Base-by-base conservation (phyloP, 1,284 basidiomycete genomes). In the Chondrostereum purpureum region DNA sequence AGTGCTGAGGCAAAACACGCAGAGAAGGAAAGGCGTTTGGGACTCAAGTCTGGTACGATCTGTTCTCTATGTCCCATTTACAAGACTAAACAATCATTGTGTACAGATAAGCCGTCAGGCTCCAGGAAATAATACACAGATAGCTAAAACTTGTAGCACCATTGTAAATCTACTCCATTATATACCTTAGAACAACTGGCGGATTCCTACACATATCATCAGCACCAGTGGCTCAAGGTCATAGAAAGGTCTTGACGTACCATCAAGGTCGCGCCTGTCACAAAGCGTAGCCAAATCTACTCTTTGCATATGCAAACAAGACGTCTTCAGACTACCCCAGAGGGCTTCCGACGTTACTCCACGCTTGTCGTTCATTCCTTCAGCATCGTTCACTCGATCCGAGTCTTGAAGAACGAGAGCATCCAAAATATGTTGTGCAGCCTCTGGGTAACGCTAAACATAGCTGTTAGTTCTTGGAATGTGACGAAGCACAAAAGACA, bases 371-470 rank as follows among this genome's bases (percentile, higher is more conserved):
- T 75, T 72, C 43, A 63, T 55, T 3, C 66, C 72, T 39, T 57
- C 61, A 31, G 58, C 56, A 49, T 83, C 80, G 35, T 60, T 62
- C 44, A 80, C 65, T 23, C 79, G 78, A 48, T 93, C 91, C 40
- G 78, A 80, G 50, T 94, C 89, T 61, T 95, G 92, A 17, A 95
- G 70, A 20, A 85, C 72, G 3, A 96, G 73, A 6, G 92, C 91
- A 58, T 92, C 88, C 12, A 94, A 68, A 39, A 94, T 83, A 53
- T 92, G 84, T 38, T 85, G 81, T 11, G 86, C 86, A 0, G 91
- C 92, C 58, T 92, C 85, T 38, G 83, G 77, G 59, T 90, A 90
- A 51, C 80, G 78, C 79, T 91, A 55, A 18, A 47, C n/a, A n/a
- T n/a, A n/a, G n/a, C n/a, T n/a, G n/a, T n/a, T n/a, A n/a, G n/a